A percentile compares a stretch with the other conserved stretches of the same genome.
Evolutionary conservation across 2,329 filamentous ascomycete genomes (phyloP).

Genomic region (Exophiala oligosperma): DNA sequence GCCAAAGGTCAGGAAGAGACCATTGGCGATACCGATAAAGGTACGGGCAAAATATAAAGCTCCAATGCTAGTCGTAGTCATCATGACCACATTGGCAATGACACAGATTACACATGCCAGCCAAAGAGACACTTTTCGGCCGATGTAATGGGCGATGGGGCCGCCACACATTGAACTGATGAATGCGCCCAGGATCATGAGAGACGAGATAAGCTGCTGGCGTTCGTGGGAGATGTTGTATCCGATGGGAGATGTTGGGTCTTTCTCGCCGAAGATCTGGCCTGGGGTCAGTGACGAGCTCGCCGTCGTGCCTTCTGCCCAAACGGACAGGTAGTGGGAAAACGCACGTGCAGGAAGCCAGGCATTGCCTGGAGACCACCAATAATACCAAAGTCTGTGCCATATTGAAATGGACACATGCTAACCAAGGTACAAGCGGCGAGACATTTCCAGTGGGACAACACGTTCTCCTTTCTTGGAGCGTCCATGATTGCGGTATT

Average conservation of each 20-base stretch:
- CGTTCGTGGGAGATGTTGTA: conserved; percentile 40
- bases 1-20: conserved; percentile 58
- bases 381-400: conserved; percentile 35
- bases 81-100: conserved; percentile 58
- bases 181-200: conserved; percentile 50
- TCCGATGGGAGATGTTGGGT: conserved; percentile 30
- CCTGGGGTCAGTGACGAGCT: conserved; percentile 11
- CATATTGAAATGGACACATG: conserved; percentile 37
- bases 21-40: conserved; percentile 58
- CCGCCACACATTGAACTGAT: conserved; percentile 40
- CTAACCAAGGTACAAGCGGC: conserved; percentile 31
- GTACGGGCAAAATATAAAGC: conserved; percentile 57
- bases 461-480: conserved; percentile 14
- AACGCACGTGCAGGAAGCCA: conserved; percentile 32
- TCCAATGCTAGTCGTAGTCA: conserved; percentile 54
- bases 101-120: conserved; percentile 51
- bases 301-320: neutral
- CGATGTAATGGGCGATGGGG: conserved; percentile 42
- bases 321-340: too few relatives aligned
- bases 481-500: conserved; percentile 14
- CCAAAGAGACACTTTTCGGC: conserved; percentile 48
- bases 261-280: conserved; percentile 31
- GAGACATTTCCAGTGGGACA: conserved; percentile 27
- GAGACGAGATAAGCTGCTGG: conserved; percentile 48
- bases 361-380: conserved; percentile 36